Evolutionary conservation across 2,329 filamentous ascomycete species (phyloP), one percentile per base, ranked within the genome.

Genomic region (Juglanconis sp.): DNA sequence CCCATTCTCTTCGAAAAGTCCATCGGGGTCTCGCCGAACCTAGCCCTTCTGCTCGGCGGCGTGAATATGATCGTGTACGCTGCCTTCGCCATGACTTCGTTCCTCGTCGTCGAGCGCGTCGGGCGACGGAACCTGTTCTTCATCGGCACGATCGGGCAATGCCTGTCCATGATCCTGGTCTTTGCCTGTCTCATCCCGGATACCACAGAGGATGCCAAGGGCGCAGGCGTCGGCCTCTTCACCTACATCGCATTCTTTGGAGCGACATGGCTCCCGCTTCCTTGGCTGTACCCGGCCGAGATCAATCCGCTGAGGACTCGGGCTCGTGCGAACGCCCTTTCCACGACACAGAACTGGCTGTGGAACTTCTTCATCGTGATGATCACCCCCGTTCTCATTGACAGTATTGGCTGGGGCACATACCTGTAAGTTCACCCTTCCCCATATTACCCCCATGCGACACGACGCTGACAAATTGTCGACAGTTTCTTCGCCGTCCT

Each of bases 181-280:
- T 90, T 90, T 65, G 84, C 79, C 0, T 76, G 79, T 35, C 84
- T 91, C 63, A 85, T 91, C n/a, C 89, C 89, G 48, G 84, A 85
- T 0, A 81, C 79, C 1, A 79, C 78, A 0, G 73, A 84, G 0
- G 77, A 86, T 6, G 85, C 86, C 3, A 90, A 89, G 69, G 88
- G 87, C 38, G 85, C 87, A 0, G 86, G 86, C 1, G 85, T 88
- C 3, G 87, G 86, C 59, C 73, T 90, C 11, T 90, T 90, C 73
- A 80, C 85, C 3, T 90, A 88, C 72, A 89, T 89, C 67, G 84
- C 85, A 4, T 86, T 85, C 58, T 89, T 89, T 64, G 87, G 86
- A 38, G 85, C 86, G 0, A 86, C 84, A 1, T 87, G 84, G 80
- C 70, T 88, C 6, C 85, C 86, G 15, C 77, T 87, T 31, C 86